Evolutionary conservation across 2,329 filamentous ascomycete genomes (phyloP), one percentile per base, ranked within the genome.

Genomic region (Penicillium sumatraense): DNA sequence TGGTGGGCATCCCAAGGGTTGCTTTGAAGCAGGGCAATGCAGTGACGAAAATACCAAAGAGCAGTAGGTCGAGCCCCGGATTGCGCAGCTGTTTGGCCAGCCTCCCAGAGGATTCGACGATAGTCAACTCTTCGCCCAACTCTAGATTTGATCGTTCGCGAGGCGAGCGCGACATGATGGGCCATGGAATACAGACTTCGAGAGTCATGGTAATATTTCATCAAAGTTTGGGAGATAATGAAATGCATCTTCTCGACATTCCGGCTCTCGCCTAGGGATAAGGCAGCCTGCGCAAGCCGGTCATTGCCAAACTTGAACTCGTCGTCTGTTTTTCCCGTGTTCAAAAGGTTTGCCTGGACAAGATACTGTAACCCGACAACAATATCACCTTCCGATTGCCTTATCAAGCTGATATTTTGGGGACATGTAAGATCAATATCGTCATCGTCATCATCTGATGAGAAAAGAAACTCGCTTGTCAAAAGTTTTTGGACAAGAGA

Each of bases 201-300:
- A 1, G 84, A 79, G 56, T 91, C 86, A 21, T 83, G 76, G 20
- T 78, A 85, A 64, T 92, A 88, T 63, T 89, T 89, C 71, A 93
- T 85, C 61, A 97, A 84, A 0, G 88, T 89, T 68, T 91, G 88
- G 0, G 90, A 89, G 65, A 97, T 91, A 42, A 92, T 86, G 65
- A 93, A 97, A 73, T 97, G 92, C 93, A 97, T 97, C 64, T 89
- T 89, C 18, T 83, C 79, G 20, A 83, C 78, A 52, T 89, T 86
- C 47, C 76, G 78, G 66, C 85, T 86, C 68, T 93, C 87, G 58
- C 84, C 85, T 49, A 96, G 78, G 5, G 84, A 82, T 13, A 84
- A 80, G 5, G 91, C 87, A 14, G 90, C 91, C 68, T 89, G 86
- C 48, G 92, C 83, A 66, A 96, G 96, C 49, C 93, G 86, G 72